Evolutionary conservation across 345 rosid genomes (phyloP).

Genomic region (Ceriops zippeliana): DNA sequence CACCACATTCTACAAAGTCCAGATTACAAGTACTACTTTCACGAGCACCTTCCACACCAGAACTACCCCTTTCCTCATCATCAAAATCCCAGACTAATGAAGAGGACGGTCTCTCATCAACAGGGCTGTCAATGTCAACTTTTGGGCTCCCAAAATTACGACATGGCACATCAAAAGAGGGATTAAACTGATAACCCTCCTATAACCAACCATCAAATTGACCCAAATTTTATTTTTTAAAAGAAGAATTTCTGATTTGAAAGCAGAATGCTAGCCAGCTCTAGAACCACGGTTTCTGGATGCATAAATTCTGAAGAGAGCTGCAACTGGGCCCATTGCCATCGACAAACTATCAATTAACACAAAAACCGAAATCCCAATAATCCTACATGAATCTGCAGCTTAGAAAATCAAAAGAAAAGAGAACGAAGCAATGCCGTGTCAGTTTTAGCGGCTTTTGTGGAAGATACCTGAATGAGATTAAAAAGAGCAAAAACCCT

Average conservation of each 20-base stretch:
- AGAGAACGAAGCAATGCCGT: not conserved
- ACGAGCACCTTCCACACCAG: slow-evolving; percentile 13
- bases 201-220: slow-evolving; percentile 24
- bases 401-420: not conserved
- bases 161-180: slow-evolving; percentile 21
- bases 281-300: slow-evolving; percentile 31
- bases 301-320: slow-evolving; percentile 42
- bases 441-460: no score
- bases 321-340: slow-evolving; percentile 49
- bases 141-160: slow-evolving; percentile 23
- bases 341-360: slow-evolving; percentile 20
- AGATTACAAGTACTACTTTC: not conserved
- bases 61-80: slow-evolving; percentile 14
- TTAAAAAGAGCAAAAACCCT: not conserved
- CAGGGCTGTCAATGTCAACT: slow-evolving; percentile 11
- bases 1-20: not conserved
- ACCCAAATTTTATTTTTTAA: not conserved
- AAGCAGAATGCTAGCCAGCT: slow-evolving; percentile 18
- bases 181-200: slow-evolving; percentile 16
- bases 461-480: not conserved
- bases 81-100: slow-evolving; percentile 27
- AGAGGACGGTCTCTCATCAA: slow-evolving; percentile 35
- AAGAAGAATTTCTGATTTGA: slow-evolving; percentile 30
- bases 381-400: not conserved
- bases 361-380: slow-evolving; percentile 3